phyloP scores from a whole-genome alignment of 2,329 filamentous ascomycete genomes.

The Plectosphaerella plurivora region DNA sequence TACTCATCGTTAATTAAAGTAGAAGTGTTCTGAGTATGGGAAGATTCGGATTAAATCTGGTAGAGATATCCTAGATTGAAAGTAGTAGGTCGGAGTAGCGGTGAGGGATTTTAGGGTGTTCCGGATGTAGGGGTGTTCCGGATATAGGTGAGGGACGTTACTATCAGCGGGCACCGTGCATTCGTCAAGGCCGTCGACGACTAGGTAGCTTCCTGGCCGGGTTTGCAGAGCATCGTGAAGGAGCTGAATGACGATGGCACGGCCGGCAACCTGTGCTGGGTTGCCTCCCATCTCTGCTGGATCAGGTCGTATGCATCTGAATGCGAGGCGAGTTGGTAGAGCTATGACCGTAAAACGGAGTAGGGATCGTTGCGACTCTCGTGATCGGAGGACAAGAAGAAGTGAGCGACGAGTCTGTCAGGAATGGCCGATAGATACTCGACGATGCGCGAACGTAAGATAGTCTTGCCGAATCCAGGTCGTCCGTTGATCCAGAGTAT shows the following conservation, averaged over 20 bases:
- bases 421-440: constrained; percentile 11
- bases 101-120: too few species aligned
- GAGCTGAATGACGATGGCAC: constrained; percentile 10
- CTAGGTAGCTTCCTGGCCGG: constrained; percentile 14
- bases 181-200: constrained; percentile 31
- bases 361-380: constrained; percentile 19
- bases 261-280: constrained; percentile 8
- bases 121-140: too few species aligned
- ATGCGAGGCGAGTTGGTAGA: constrained; percentile 14
- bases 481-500: constrained; percentile 26
- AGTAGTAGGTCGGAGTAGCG: too few species aligned
- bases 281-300: neutral
- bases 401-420: constrained; percentile 14
- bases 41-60: too few species aligned
- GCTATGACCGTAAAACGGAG: constrained; percentile 22
- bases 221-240: constrained; percentile 9
- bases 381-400: constrained; percentile 24
- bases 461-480: constrained; percentile 26
- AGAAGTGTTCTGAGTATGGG: too few species aligned
- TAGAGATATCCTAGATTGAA: too few species aligned
- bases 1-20: too few species aligned
- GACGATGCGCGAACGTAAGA: constrained; percentile 22
- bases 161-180: constrained; percentile 11
- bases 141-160: too few species aligned
- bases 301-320: constrained; percentile 8